Percentiles rank a stretch among this genome's conserved stretches.
Evolutionary conservation across 2,329 filamentous ascomycete species (phyloP).

Genomic region (Xylariaceae sp.): DNA sequence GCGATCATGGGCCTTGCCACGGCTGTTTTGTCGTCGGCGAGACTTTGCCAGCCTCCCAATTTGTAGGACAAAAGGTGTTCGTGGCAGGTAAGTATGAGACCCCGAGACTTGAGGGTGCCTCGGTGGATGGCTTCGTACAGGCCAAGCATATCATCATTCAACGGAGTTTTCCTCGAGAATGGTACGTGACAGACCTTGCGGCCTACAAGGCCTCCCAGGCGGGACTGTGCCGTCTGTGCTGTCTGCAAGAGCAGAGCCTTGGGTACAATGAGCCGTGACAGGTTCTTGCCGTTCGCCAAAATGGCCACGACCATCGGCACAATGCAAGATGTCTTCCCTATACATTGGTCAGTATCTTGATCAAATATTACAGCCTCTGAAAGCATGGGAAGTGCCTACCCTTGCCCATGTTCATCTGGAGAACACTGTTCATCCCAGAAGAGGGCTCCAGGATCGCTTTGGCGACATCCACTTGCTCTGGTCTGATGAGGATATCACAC

Average conservation of each 20-base stretch:
- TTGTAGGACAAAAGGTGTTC: conserved; percentile 59
- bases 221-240: conserved; percentile 44
- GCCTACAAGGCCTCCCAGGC: conserved; percentile 48
- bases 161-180: conserved; percentile 49
- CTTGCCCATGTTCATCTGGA: conserved; percentile 68
- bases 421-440: conserved; percentile 38
- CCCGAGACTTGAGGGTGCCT: conserved; percentile 25
- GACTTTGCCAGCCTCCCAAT: conserved; percentile 44
- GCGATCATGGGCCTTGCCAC: conserved; percentile 25
- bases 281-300: conserved; percentile 39
- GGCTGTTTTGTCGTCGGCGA: conserved; percentile 10
- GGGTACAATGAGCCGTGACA: conserved; percentile 53
- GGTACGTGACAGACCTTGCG: conserved; percentile 50
- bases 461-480: conserved; percentile 52
- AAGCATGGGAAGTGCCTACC: too few species aligned
- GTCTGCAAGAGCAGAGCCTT: conserved; percentile 57
- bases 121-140: not conserved
- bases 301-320: conserved; percentile 52
- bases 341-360: too few species aligned
- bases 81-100: conserved; percentile 53
- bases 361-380: too few species aligned
- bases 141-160: conserved; percentile 2
- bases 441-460: conserved; percentile 42
- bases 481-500: conserved; percentile 51
- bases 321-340: conserved; percentile 63